phyloP scores from a whole-genome alignment of 345 rosid genomes.

The Linum tenue region DNA sequence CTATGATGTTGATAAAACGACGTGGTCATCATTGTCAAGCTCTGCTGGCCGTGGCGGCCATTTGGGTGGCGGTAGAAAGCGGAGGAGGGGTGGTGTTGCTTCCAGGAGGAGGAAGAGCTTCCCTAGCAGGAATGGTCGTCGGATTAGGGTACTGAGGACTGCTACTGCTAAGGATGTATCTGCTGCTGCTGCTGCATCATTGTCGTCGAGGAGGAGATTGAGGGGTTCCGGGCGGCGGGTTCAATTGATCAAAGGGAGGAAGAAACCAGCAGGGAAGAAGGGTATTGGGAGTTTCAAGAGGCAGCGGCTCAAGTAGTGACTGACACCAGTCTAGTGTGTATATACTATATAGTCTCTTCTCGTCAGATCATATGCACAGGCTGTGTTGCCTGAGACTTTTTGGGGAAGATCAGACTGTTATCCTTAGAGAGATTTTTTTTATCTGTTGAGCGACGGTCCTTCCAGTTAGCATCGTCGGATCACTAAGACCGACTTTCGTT shows the following conservation, averaged over 20 bases:
- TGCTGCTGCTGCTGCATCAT: too few species aligned
- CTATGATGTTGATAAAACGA: conserved; percentile 9
- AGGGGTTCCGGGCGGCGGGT: conserved; percentile 26
- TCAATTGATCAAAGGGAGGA: conserved; percentile 12
- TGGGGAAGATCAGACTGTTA: too few species aligned
- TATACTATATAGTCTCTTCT: too few species aligned
- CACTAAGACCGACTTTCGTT: too few species aligned
- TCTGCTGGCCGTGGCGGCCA: background rate
- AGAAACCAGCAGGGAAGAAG: conserved; percentile 9
- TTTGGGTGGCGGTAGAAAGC: conserved; percentile 19
- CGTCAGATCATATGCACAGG: too few species aligned
- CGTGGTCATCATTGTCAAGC: background rate
- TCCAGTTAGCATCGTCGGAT: too few species aligned
- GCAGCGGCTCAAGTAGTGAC: conserved; percentile 7
- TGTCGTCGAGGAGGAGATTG: conserved; percentile 15
- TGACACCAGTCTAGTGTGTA: too few species aligned
- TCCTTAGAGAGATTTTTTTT: too few species aligned
- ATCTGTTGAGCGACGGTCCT: too few species aligned
- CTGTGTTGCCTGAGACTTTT: too few species aligned
- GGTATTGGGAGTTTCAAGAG: conserved; percentile 20
- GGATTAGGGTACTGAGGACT: conserved; percentile 24
- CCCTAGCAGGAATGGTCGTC: conserved; percentile 18
- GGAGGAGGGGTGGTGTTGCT: background rate
- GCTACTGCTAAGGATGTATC: conserved; percentile 32
- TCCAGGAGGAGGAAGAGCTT: conserved; percentile 1